Base-by-base conservation (phyloP, 805 yeast genomes). In the Ogataea ramenticola region DNA sequence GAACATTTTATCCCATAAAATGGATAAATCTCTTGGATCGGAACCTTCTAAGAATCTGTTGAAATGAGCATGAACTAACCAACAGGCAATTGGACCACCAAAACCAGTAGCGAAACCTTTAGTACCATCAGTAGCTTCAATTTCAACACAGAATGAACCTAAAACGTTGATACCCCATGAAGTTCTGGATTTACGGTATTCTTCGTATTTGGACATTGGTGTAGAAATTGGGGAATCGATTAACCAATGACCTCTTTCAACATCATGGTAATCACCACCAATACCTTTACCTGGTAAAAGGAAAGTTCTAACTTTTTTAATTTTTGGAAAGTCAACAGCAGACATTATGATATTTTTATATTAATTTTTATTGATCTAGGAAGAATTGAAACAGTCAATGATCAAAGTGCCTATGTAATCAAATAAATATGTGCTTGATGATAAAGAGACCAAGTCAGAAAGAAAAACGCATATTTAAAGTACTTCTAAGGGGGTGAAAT, bases 201-300 rank as follows among this genome's bases (percentile, higher is more conserved):
- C 73, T 36, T 64, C 65, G 58, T 61, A 72, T 48, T 68, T 68
- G 45, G 75, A 67, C 77, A 72, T 72, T 36, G 77, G 77, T 46
- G 70, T 72, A 32, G 76, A 58, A 48, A 72, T 71, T 39, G 64
- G 63, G 46, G 62, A 64, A 54, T 72, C 77, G 27, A 72, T 67
- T 20, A 72, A 58, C 77, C 77, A 72, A 49, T 72, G 77, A 21
- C 77, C 77, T 35, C 61, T 56, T 35, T 60, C 68, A 39, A 71
- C 77, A 53, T 72, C 67, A 53, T 72, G 77, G 55, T 72, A 72
- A 52, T 72, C 77, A 47, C 76, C 77, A 44, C 77, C 77, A 43
- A 68, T 61, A 39, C 75, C 76, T 49, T 64, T 66, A 30, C 71
- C 76, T 44, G 61, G 60, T 21, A 70, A 50, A 29, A 71, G 59